Conservation (phyloP, 106 monocot species). For the Agapanthus africanus region DNA sequence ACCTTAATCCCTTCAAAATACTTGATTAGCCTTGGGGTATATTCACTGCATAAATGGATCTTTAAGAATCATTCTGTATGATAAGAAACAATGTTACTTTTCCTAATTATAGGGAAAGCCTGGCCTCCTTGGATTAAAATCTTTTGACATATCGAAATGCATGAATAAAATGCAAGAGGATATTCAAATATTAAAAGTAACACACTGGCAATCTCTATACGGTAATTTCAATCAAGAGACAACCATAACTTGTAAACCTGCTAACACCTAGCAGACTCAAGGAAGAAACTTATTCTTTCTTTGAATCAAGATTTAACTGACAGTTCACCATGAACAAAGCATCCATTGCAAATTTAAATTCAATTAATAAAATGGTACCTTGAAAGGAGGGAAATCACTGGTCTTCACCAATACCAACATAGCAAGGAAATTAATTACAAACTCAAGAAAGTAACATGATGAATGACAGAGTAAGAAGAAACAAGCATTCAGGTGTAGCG, state of each 20-base stretch:
- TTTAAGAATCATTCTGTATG: constrained; percentile 55
- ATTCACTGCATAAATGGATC: constrained; percentile 95
- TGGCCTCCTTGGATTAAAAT: background rate
- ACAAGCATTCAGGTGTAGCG: too few species aligned
- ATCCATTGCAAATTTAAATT: background rate
- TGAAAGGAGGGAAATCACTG: background rate
- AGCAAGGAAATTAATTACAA: background rate
- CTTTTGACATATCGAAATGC: background rate
- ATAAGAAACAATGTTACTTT: constrained; percentile 31
- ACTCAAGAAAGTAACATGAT: background rate
- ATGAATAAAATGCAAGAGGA: background rate
- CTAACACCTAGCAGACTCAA: background rate
- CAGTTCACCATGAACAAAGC: background rate
- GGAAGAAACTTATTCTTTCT: background rate
- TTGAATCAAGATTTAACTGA: background rate
- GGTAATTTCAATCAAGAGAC: too few species aligned
- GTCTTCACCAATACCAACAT: too few species aligned
- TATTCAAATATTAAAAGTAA: background rate
- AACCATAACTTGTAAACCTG: too few species aligned
- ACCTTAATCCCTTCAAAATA: constrained; percentile 80
- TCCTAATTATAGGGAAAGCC: background rate
- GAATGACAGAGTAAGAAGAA: background rate
- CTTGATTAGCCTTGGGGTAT: constrained; percentile 88
- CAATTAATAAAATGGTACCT: background rate
- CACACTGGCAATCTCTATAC: too few species aligned